Base-by-base conservation (phyloP, 2,329 filamentous ascomycete genomes). In the Colletotrichum tabaci region DNA sequence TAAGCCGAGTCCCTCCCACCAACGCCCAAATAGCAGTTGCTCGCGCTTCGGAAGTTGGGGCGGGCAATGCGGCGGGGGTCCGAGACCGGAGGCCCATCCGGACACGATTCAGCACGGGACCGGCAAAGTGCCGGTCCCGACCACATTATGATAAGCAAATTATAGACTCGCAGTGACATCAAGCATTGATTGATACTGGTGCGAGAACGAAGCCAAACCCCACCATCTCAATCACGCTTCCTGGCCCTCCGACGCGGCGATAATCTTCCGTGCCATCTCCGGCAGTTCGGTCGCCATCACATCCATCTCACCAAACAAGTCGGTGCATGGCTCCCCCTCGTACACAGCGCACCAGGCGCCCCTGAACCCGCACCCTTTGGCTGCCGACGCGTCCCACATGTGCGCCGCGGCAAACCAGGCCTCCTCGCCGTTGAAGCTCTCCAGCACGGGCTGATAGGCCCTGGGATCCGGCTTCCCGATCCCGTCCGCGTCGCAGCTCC, bases 371-470 rank as follows among this genome's bases (percentile, higher is more conserved):
- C 82, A 82, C 66, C 80, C 82, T 58, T 81, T 82, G 10, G 88
- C 88, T 4, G 87, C 86, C 21, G 83, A 82, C 1, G 88, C 87
- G 80, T 90, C 88, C 88, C 88, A 90, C 82, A 87, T 86, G 78
- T 90, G 88, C 26, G 87, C 88, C 1, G 88, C 88, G 0, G 87
- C 88, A 76, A 89, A 90, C 87, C 87, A 90, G 56, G 82, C 83
- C 71, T 85, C 79, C 0, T 80, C 78, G 0, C 75, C 74, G 0
- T 74, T 82, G 66, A 89, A 83, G 60, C 76, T 78, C n/a, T 82
- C 80, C 44, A 86, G 77, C 7, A 87, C 76, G 1, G 82, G 80
- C 71, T 77, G 75, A 74, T 90, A 90, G 0, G 85, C 84, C 35
- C 76, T 81, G 4, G 84, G 77, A 0, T 82, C 84, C 0, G 88